These are phyloP conservation scores for Solanum peruvianum DNA, from an alignment of 257 asterid species.

Conservation along the genomic window DNA sequence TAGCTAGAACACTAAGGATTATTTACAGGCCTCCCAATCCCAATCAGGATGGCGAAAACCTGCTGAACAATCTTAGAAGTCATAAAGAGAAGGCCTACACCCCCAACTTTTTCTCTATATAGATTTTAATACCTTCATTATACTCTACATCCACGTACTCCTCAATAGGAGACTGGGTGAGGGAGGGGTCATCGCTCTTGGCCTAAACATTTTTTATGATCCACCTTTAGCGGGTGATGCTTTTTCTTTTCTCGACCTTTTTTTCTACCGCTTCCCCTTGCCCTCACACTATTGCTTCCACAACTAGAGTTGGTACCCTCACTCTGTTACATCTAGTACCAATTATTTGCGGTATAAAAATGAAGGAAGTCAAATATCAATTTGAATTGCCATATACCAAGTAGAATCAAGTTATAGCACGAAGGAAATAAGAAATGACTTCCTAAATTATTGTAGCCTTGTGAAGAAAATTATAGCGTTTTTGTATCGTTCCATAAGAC, in stretches of 20 bases:
- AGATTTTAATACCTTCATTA: too few species aligned
- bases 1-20: too few species aligned
- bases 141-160: background rate
- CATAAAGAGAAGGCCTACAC: background rate
- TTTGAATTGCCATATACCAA: too few species aligned
- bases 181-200: background rate
- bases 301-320: too few species aligned
- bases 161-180: background rate
- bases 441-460: background rate
- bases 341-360: too few species aligned
- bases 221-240: too few species aligned
- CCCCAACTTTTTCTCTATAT: background rate
- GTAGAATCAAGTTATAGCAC: too few species aligned
- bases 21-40: background rate
- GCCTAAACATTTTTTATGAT: background rate
- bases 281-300: too few species aligned
- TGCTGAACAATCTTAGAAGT: background rate
- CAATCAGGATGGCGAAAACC: background rate
- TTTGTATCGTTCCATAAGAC: background rate
- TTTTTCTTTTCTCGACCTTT: too few species aligned
- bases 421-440: background rate
- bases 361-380: too few species aligned
- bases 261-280: too few species aligned
- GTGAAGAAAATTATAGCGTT: background rate
- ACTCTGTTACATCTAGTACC: too few species aligned